phyloP scores from a whole-genome alignment of 2,329 filamentous ascomycete species.

The Cladosporium sp. region DNA sequence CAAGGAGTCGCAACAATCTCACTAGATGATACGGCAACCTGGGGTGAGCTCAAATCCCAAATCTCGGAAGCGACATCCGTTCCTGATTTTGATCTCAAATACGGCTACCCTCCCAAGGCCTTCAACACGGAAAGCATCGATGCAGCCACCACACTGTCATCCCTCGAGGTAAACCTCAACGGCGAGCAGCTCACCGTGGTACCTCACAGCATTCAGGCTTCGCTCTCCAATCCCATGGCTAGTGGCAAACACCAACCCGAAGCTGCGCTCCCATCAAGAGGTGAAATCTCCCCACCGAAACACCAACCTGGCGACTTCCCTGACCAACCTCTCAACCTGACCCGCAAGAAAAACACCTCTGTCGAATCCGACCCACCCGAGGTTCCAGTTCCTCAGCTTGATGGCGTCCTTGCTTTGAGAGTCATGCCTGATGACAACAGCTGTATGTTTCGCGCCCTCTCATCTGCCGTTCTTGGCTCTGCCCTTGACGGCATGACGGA shows the following conservation, averaged over 20 bases:
- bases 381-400: slow-evolving; percentile 52
- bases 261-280: slow-evolving; percentile 22
- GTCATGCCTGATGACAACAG: slow-evolving; percentile 97
- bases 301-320: slow-evolving; percentile 20
- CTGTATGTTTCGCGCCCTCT: slow-evolving; percentile 87
- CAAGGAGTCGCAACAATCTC: slow-evolving; percentile 66
- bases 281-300: slow-evolving; percentile 20
- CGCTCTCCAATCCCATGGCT: slow-evolving; percentile 29
- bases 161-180: slow-evolving; percentile 58
- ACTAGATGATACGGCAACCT: slow-evolving; percentile 62
- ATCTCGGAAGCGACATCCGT: slow-evolving; percentile 63
- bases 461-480: slow-evolving; percentile 65
- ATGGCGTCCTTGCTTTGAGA: slow-evolving; percentile 63
- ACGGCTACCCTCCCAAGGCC: slow-evolving; percentile 72
- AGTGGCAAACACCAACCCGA: slow-evolving; percentile 18
- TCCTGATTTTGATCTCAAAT: slow-evolving; percentile 68
- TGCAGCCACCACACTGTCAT: slow-evolving; percentile 44
- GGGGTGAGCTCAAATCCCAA: slow-evolving; percentile 55
- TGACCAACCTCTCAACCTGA: slow-evolving; percentile 32
- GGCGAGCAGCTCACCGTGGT: slow-evolving; percentile 66
- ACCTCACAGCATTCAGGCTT: slow-evolving; percentile 37
- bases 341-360: slow-evolving; percentile 39
- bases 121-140: slow-evolving; percentile 57
- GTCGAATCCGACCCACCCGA: slow-evolving; percentile 57
- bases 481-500: slow-evolving; percentile 63